Percentiles rank a stretch among this genome's conserved stretches.
Evolutionary conservation across 208 protist genomes (phyloP).

Genomic region (Entamoeba histolytica): DNA sequence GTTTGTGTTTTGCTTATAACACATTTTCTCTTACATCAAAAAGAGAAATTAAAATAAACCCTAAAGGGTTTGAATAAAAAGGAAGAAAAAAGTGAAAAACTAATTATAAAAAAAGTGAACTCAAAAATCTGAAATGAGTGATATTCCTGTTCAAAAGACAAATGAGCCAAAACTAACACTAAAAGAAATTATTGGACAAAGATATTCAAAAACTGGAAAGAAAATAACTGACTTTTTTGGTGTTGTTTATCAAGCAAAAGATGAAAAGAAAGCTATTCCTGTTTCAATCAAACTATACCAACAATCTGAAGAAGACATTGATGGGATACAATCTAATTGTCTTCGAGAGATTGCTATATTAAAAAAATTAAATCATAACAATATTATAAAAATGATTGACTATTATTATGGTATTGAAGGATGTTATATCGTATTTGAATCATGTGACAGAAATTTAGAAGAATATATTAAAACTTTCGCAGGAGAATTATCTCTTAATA

Average conservation of each 20-base stretch:
- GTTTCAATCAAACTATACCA: background rate
- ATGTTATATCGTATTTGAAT: constrained; percentile 55
- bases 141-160: background rate
- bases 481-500: background rate
- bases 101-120: too few relatives aligned
- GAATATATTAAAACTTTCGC: constrained; percentile 31
- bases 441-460: constrained; percentile 52
- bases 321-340: constrained; percentile 80
- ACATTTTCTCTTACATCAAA: too few relatives aligned
- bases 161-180: background rate
- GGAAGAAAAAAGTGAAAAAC: too few relatives aligned
- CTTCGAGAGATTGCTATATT: constrained; percentile 87
- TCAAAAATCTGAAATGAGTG: background rate
- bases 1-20: too few relatives aligned
- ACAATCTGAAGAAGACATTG: constrained; percentile 63
- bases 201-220: background rate
- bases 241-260: background rate
- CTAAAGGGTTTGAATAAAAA: too few relatives aligned
- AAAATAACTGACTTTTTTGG: background rate
- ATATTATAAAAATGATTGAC: constrained; percentile 58
- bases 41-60: too few relatives aligned
- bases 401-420: constrained; percentile 62
- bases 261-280: background rate
- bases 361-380: constrained; percentile 76
- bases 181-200: background rate